Evolutionary conservation across 306 rosid species (phyloP).

Genomic region (Cicer bijugum): DNA sequence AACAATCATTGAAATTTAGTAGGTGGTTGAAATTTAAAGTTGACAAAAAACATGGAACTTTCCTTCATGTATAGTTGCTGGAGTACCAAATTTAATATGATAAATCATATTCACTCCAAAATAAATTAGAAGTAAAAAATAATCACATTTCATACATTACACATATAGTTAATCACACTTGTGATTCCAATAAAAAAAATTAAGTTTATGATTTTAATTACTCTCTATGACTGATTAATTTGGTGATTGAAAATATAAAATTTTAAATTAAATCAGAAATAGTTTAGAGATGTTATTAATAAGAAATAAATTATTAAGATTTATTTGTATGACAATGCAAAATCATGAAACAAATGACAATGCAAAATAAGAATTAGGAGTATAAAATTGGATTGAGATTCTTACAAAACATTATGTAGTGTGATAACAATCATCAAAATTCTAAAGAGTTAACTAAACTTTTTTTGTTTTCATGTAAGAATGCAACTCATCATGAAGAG

Average conservation of each 20-base stretch:
- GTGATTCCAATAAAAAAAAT: no score
- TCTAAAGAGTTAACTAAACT: neutral
- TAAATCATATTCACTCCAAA: neutral
- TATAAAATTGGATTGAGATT: neutral
- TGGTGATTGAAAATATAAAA: no score
- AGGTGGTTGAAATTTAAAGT: conserved; percentile 41
- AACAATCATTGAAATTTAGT: conserved; percentile 18
- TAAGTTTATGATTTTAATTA: no score
- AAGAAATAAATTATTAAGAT: no score
- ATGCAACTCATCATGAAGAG: neutral
- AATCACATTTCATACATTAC: no score
- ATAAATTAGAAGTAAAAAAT: no score
- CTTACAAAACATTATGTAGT: neutral
- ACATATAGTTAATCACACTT: no score
- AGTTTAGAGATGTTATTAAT: no score
- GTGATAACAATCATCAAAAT: neutral
- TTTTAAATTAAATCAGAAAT: no score
- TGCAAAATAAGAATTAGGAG: neutral
- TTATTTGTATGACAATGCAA: no score
- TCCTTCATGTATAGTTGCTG: neutral
- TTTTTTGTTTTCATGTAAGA: neutral
- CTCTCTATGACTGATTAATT: no score
- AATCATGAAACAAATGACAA: no score
- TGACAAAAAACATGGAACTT: conserved; percentile 44
- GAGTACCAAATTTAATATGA: neutral